These are phyloP conservation scores for Geotrichum europaeum DNA, from an alignment of 1,139 yeast genomes.

Conservation along the genomic window DNA sequence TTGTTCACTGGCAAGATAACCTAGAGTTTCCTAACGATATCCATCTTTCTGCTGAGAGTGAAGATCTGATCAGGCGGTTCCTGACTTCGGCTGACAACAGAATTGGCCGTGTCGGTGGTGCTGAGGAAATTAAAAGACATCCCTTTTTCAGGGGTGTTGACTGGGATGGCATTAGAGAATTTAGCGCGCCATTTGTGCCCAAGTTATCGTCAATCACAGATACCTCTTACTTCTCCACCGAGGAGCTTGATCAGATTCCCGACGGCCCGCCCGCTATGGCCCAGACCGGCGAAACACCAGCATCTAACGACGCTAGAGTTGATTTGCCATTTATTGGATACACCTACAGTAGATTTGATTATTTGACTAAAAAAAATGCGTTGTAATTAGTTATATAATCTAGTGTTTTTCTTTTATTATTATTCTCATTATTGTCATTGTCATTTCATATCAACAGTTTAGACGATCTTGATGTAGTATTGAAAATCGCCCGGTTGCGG, in stretches of 20 bases:
- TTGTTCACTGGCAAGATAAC: conserved; percentile 91
- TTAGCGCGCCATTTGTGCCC: conserved; percentile 93
- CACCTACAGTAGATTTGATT: conserved; percentile 90
- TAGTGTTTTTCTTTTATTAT: not conserved
- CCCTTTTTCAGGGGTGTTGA: conserved; percentile 92
- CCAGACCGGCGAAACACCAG: conserved; percentile 23
- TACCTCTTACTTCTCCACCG: conserved; percentile 96
- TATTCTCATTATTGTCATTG: too few species aligned
- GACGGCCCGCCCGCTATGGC: conserved; percentile 58
- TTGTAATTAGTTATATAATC: conserved; percentile 35
- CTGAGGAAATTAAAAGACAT: conserved; percentile 83
- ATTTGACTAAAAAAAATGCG: conserved; percentile 82
- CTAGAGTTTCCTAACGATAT: conserved; percentile 92
- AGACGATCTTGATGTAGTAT: conserved; percentile 2
- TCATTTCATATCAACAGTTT: not conserved
- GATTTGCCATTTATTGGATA: conserved; percentile 96
- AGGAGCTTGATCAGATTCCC: conserved; percentile 91
- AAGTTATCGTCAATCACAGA: conserved; percentile 83
- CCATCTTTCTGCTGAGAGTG: conserved; percentile 89
- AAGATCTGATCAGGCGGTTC: conserved; percentile 78
- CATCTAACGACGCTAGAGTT: conserved; percentile 63
- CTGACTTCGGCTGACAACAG: conserved; percentile 81
- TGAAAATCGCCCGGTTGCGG: not conserved
- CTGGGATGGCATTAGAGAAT: conserved; percentile 89
- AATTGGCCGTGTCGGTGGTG: conserved; percentile 88